Percentiles rank a stretch among this genome's conserved stretches.
These are phyloP conservation scores for Globisporangium recalcitrans DNA, from an alignment of 352 stramenopile genomes.

Conservation along the genomic window DNA sequence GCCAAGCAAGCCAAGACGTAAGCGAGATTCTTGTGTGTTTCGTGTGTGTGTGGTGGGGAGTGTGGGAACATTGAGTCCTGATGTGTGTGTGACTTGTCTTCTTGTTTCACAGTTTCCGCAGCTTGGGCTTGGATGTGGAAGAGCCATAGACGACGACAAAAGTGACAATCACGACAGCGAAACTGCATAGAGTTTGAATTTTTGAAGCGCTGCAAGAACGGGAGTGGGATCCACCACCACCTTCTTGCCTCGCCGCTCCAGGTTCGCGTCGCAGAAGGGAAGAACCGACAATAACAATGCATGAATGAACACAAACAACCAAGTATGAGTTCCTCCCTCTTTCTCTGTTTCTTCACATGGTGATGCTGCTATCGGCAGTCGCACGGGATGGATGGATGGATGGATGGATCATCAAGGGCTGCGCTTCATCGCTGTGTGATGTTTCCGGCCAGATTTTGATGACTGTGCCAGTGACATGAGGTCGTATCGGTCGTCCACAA, in stretches of 20 bases:
- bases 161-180: not conserved
- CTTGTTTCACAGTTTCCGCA: slow-evolving; percentile 44
- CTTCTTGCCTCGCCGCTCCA: not conserved
- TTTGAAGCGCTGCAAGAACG: not conserved
- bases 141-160: slow-evolving; percentile 26
- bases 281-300: not conserved
- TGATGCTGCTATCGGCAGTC: not conserved
- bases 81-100: not conserved
- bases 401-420: slow-evolving; percentile 8
- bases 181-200: slow-evolving; percentile 17
- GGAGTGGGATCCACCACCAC: not conserved
- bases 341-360: slow-evolving; percentile 2
- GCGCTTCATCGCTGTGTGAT: slow-evolving; percentile 11
- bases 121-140: slow-evolving; percentile 60
- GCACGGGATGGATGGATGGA: not conserved
- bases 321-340: not conserved
- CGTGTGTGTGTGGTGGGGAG: not conserved
- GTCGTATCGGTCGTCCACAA: slow-evolving; percentile 84
- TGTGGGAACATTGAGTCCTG: not conserved
- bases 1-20: slow-evolving; percentile 61
- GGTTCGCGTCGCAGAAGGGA: slow-evolving; percentile 2
- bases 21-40: slow-evolving; percentile 16
- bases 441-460: slow-evolving; percentile 34
- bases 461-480: slow-evolving; percentile 73
- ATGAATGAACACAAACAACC: not conserved